Evolutionary conservation across 768 basidiomycete species (phyloP), one percentile per base, ranked within the genome.

Genomic region (Auricularia heimuer): DNA sequence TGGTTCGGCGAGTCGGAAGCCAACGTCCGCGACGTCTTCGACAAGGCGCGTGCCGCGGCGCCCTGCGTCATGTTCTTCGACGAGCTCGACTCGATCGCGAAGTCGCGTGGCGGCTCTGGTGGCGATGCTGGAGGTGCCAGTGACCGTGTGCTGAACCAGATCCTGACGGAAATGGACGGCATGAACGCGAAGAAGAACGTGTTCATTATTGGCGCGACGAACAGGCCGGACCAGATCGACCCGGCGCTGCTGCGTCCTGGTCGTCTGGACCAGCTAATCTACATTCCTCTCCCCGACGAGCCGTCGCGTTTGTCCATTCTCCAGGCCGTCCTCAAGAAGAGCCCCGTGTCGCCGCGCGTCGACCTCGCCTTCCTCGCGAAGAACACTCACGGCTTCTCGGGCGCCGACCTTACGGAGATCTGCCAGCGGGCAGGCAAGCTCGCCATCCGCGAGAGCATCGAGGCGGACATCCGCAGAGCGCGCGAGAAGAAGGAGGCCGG

Each of bases 31-130:
- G 96, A 98, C 70, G 94, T 98, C 68, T 99, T 99, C 77, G 97
- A 99, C 85, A 98, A 98, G 79, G 97, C 97, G 36, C 92, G 97
- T 70, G 97, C 97, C 18, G 97, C 97, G 7, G 96, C 97, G 34
- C 97, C 97, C 64, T 98, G 97, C 74, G 97, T 99, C 70, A 97
- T 99, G 94, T 99, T 99, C 91, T 99, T 99, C 78, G 97, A 99
- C 72, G 97, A 99, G 77, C 82, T 99, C 75, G 97, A 99, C 76
- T 97, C 96, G 16, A 98, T 99, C 72, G 97, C 97, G 58, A 98
- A 98, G 80, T 85, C 94, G 63, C 92, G 97, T 78, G 97, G 97
- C 67, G 84, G 85, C 24, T 82, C 84, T 2, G 78, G 82, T 8
- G 94, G 94, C 45, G 97, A 98, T 77, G 97, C 78, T 64, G 97